Evolutionary conservation across 768 basidiomycete genomes (phyloP).

Genomic region (Psilocybe cubensis): DNA sequence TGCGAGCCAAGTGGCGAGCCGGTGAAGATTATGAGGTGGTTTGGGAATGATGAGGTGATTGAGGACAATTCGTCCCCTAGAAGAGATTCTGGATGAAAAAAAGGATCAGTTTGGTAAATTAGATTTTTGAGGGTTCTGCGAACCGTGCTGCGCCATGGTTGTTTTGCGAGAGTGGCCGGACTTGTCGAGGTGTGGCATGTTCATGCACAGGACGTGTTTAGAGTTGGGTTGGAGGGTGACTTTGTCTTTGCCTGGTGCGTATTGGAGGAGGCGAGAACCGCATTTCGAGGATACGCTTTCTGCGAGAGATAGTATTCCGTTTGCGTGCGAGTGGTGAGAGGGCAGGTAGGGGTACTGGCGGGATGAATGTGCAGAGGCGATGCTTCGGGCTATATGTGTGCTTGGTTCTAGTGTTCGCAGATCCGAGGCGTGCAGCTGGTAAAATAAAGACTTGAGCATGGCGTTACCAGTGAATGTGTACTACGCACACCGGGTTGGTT

Average conservation of each 20-base stretch:
- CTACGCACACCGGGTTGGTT: slow-evolving; percentile 70
- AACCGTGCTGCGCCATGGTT: slow-evolving; percentile 59
- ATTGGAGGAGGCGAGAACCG: slow-evolving; percentile 49
- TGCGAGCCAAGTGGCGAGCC: slow-evolving; percentile 46
- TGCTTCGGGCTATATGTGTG: slow-evolving; percentile 48
- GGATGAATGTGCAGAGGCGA: slow-evolving; percentile 55
- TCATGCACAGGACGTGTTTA: slow-evolving; percentile 63
- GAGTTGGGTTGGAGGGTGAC: slow-evolving; percentile 36
- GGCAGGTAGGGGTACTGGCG: slow-evolving; percentile 67
- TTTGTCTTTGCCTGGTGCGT: slow-evolving; percentile 40
- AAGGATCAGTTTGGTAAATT: not conserved
- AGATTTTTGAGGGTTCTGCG: slow-evolving; percentile 20
- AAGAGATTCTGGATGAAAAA: slow-evolving; percentile 39
- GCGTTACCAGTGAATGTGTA: not conserved
- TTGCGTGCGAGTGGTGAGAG: slow-evolving; percentile 23
- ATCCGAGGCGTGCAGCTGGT: slow-evolving; percentile 80
- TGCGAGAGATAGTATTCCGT: slow-evolving; percentile 39
- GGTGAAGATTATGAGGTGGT: slow-evolving; percentile 69
- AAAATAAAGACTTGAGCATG: slow-evolving; percentile 3
- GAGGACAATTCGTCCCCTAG: slow-evolving; percentile 52
- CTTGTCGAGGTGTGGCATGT: slow-evolving; percentile 54
- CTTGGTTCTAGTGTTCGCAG: slow-evolving; percentile 57
- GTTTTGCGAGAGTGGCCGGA: slow-evolving; percentile 47
- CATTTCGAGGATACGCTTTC: slow-evolving; percentile 55
- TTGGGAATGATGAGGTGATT: slow-evolving; percentile 53